Evolutionary conservation across 2,329 filamentous ascomycete genomes (phyloP).

Genomic region (Trichoderma sp.): DNA sequence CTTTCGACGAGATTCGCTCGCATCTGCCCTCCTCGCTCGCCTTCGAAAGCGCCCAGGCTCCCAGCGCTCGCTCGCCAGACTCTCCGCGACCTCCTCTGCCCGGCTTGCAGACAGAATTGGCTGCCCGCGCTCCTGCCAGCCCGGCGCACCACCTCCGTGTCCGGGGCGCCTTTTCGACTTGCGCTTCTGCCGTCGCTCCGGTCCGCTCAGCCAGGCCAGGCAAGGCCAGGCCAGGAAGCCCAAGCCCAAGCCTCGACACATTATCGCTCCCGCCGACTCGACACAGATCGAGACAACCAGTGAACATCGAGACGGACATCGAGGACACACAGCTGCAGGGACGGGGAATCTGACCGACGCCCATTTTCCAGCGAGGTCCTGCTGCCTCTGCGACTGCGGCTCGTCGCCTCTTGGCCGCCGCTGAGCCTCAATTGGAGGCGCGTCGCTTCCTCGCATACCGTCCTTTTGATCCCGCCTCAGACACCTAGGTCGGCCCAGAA

Average conservation of each 20-base stretch:
- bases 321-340: background rate
- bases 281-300: background rate
- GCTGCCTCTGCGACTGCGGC: conserved; percentile 10
- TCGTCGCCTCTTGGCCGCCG: conserved; percentile 3
- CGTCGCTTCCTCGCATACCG: conserved; percentile 17
- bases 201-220: conserved; percentile 1
- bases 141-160: conserved; percentile 19
- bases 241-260: background rate
- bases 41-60: background rate
- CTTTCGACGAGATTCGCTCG: background rate
- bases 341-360: background rate
- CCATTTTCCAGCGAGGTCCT: background rate
- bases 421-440: conserved; percentile 28
- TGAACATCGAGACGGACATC: background rate
- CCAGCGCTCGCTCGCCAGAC: background rate
- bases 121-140: background rate
- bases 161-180: conserved; percentile 9
- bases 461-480: background rate
- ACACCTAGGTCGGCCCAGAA: conserved; percentile 27
- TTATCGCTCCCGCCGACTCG: background rate
- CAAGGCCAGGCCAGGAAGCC: background rate
- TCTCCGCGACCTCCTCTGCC: conserved; percentile 7
- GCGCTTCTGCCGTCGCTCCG: conserved; percentile 8
- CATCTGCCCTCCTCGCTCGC: too few species aligned
- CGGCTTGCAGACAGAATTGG: conserved; percentile 13